phyloP scores from a whole-genome alignment of 306 rosid genomes.

The Hippophae gyantsensis region DNA sequence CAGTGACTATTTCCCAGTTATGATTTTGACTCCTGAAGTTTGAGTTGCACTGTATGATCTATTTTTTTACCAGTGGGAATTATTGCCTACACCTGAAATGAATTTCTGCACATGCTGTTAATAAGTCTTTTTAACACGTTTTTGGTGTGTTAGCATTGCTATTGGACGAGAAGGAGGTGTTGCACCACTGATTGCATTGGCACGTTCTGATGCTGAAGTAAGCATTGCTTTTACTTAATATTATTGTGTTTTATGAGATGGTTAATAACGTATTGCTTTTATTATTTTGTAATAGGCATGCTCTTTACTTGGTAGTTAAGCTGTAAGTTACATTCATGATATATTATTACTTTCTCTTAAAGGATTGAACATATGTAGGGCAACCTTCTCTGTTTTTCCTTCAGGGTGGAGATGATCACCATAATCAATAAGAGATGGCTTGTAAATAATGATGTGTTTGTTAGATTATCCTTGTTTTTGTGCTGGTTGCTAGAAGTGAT shows the following conservation, averaged over 20 bases:
- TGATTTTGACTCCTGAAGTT: neutral
- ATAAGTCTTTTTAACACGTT: slow-evolving; percentile 6
- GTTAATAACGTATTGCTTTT: neutral
- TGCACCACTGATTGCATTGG: slow-evolving; percentile 91
- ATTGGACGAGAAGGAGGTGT: slow-evolving; percentile 99
- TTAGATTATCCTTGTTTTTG: no score
- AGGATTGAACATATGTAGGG: no score
- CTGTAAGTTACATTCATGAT: no score
- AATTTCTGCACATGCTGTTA: neutral
- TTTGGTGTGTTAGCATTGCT: slow-evolving; percentile 58
- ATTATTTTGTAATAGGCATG: neutral
- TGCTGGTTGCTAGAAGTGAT: no score
- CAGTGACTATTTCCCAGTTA: neutral
- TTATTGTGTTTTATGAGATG: neutral
- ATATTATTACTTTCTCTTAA: no score
- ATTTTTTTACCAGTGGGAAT: neutral
- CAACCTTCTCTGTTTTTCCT: no score
- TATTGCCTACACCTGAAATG: neutral
- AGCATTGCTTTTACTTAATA: slow-evolving; percentile 27
- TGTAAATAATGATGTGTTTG: no score
- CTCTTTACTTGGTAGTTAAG: neutral
- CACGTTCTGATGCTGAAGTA: slow-evolving; percentile 88
- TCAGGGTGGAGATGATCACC: no score
- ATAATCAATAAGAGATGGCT: no score
- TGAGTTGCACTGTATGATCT: neutral